phyloP scores from a whole-genome alignment of 2,329 filamentous ascomycete species.

The Colletotrichum cereale region DNA sequence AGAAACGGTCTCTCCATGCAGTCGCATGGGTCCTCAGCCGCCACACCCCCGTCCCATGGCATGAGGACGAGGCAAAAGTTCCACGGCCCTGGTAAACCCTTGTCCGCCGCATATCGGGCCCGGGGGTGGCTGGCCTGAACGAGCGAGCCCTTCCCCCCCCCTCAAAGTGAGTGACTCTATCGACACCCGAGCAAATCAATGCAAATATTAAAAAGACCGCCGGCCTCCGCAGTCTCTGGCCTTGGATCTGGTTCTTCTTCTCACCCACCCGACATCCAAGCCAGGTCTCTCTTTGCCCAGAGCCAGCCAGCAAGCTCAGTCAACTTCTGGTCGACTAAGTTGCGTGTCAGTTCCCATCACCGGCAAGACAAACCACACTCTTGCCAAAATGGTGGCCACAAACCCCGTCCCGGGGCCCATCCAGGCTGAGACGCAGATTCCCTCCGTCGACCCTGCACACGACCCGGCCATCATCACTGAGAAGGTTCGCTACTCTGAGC shows the following conservation, averaged over 20 bases:
- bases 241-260: background rate
- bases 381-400: conserved; percentile 19
- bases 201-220: conserved; percentile 9
- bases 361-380: conserved; percentile 14
- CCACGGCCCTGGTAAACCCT: conserved; percentile 14
- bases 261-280: conserved; percentile 14
- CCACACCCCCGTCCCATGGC: conserved; percentile 23
- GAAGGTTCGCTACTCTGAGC: conserved; percentile 31
- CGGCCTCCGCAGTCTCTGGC: background rate
- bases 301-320: conserved; percentile 32
- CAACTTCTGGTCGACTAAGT: conserved; percentile 13
- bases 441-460: conserved; percentile 22
- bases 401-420: conserved; percentile 27
- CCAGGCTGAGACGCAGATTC: conserved; percentile 32
- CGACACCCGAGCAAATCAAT: background rate
- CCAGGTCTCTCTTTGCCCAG: conserved; percentile 20
- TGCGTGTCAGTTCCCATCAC: background rate
- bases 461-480: conserved; percentile 24
- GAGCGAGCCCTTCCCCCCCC: no score
- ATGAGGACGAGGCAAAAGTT: conserved; percentile 32
- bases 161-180: background rate
- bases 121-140: background rate
- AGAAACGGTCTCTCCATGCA: background rate
- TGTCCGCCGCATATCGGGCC: background rate
- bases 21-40: conserved; percentile 11